These are phyloP conservation scores for Clausena lansium DNA, from an alignment of 345 rosid genomes.

Conservation along the genomic window DNA sequence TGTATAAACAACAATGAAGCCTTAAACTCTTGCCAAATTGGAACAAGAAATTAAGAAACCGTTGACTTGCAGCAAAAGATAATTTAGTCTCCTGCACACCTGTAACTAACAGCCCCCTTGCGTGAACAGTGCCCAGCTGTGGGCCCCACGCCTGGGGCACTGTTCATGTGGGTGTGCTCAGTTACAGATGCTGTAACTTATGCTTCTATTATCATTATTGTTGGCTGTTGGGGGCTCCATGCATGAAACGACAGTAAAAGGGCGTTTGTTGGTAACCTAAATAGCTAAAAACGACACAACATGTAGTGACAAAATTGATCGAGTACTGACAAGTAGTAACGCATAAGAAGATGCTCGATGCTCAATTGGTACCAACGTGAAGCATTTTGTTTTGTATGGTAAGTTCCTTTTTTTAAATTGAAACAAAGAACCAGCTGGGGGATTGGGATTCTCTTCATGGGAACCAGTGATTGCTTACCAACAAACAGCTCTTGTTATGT, in stretches of 20 bases:
- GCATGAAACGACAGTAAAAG: conserved; percentile 1
- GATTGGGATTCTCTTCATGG: conserved; percentile 4
- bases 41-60: not conserved
- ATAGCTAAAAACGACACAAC: not conserved
- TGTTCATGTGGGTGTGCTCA: too few relatives aligned
- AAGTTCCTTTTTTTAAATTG: not conserved
- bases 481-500: conserved; percentile 23
- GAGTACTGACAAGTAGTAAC: conserved; percentile 2
- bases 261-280: not conserved
- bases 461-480: conserved; percentile 24
- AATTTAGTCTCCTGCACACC: too few relatives aligned
- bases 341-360: conserved; percentile 12
- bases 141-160: too few relatives aligned
- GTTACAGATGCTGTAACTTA: too few relatives aligned
- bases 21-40: not conserved
- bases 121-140: too few relatives aligned
- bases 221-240: conserved; percentile 8
- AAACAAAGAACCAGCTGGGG: not conserved
- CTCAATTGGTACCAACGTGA: not conserved
- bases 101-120: too few relatives aligned
- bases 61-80: not conserved
- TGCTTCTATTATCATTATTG: not conserved
- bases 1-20: too few relatives aligned
- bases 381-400: not conserved
- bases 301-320: conserved; percentile 10